Base-by-base conservation (phyloP, 1,284 basidiomycete genomes). In the Sporisorium exsertum region DNA sequence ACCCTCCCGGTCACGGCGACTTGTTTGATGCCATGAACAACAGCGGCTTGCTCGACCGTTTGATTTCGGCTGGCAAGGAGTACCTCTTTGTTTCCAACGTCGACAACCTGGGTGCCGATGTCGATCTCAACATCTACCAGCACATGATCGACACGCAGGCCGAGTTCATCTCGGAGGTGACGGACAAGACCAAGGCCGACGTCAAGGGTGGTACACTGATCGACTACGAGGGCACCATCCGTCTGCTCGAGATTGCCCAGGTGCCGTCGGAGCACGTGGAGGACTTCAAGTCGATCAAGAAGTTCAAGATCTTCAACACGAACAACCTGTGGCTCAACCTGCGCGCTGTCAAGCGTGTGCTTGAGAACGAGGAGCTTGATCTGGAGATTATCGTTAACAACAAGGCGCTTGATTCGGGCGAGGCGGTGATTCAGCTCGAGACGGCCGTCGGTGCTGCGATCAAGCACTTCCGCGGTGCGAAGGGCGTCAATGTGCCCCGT, bases 101-200 rank as follows among this genome's bases (percentile, higher is more conserved):
- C 53, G 97, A 99, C 88, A 99, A 99, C 88, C 88, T 99, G 84
- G 97, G 97, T 85, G 97, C 97, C 72, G 94, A 97, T 90, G 96
- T 91, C 68, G 93, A 90, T 80, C 85, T 87, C 58, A 88, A 82
- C 83, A 87, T 75, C 63, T 74, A 55, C 65, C 96, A 99, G 88
- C 84, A 86, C 78, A 86, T 86, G 85, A 82, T 86, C 53, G 85
- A 86, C 69, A 79, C 83, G 18, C 83, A 85, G 72, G 81, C 85
- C 64, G 85, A 86, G 68, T 86, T 85, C 70, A 86, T 86, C 64
- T 85, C 84, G 12, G 85, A 86, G 69, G 95, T 99, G 77, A 99
- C 97, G 5, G 95, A 99, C 90, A 99, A 99, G 91, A 99, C 97
- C 86, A 99, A 99, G 90, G 97, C 97, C 67, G 96, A 99, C 87